A percentile compares a stretch with the other conserved stretches of the same genome.
Evolutionary conservation across 129 eudicot species (phyloP).

Genomic region (Flaveria ramosissima): DNA sequence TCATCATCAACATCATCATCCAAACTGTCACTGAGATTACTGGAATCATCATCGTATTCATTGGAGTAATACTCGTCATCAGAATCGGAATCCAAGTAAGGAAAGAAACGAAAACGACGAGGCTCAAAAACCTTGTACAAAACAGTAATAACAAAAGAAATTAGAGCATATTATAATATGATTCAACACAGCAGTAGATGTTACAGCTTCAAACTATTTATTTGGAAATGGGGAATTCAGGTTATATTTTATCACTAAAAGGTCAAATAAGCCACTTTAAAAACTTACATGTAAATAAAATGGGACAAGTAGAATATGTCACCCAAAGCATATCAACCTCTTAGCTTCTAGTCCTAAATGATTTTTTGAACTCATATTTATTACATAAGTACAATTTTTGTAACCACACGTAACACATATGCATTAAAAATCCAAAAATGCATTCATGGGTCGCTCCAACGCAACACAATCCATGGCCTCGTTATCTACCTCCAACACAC

Average conservation of each 20-base stretch:
- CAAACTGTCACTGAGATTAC: conserved; percentile 2
- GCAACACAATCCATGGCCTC: background rate
- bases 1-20: conserved; percentile 22
- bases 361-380: background rate
- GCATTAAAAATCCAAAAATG: background rate
- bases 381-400: background rate
- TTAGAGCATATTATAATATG: background rate
- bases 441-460: background rate
- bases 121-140: conserved; percentile 45
- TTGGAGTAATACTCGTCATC: conserved; percentile 43
- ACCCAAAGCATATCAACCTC: background rate
- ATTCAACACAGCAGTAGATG: background rate
- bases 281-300: background rate
- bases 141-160: conserved; percentile 3
- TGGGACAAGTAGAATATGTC: background rate
- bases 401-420: background rate
- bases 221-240: background rate
- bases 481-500: background rate
- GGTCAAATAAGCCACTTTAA: background rate
- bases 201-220: background rate
- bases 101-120: conserved; percentile 41
- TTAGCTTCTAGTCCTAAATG: background rate
- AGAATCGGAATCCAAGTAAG: conserved; percentile 29
- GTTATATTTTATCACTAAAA: background rate
- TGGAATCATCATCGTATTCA: conserved; percentile 36